Conservation (phyloP, 2,329 filamentous ascomycete species). For the Cladophialophora immunda region DNA sequence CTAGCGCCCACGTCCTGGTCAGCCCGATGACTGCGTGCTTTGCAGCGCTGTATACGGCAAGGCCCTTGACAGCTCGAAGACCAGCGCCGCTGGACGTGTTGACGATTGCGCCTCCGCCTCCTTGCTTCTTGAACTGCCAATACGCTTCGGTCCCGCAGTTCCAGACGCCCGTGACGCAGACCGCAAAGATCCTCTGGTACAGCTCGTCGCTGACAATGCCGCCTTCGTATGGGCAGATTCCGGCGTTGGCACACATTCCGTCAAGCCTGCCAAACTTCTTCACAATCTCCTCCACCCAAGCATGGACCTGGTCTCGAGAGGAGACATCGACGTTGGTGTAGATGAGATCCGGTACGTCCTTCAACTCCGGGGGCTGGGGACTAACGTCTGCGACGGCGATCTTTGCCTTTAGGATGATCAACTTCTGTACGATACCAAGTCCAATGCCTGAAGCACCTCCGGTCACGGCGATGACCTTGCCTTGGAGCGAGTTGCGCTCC, state of each 20-base stretch:
- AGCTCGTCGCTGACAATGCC: constrained; percentile 25
- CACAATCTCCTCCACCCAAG: constrained; percentile 46
- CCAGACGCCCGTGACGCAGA: constrained; percentile 26
- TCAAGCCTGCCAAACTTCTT: constrained; percentile 54
- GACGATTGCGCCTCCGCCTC: constrained; percentile 43
- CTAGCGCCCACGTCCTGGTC: constrained; percentile 42
- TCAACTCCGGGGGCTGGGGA: constrained; percentile 16
- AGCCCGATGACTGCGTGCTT: constrained; percentile 47
- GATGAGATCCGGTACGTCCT: constrained; percentile 15
- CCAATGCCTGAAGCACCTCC: constrained; percentile 28
- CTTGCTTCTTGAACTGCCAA: constrained; percentile 25
- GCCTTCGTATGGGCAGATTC: constrained; percentile 44
- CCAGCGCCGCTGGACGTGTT: constrained; percentile 54
- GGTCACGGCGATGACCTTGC: constrained; percentile 27
- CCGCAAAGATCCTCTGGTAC: constrained; percentile 20
- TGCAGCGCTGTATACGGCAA: constrained; percentile 53
- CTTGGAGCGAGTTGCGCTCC: constrained; percentile 24
- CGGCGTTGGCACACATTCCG: constrained; percentile 53
- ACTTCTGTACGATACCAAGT: constrained; percentile 23
- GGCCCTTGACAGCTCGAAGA: constrained; percentile 45
- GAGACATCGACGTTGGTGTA: constrained; percentile 26
- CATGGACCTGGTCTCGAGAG: constrained; percentile 23
- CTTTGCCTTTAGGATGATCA: constrained; percentile 21
- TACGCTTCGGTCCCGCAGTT: constrained; percentile 27
- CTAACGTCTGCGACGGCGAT: constrained; percentile 24